A percentile compares a stretch with the other conserved stretches of the same genome.
phyloP scores from a whole-genome alignment of 192 early-diverging fungal species.

The Mortierella hygrophila region DNA sequence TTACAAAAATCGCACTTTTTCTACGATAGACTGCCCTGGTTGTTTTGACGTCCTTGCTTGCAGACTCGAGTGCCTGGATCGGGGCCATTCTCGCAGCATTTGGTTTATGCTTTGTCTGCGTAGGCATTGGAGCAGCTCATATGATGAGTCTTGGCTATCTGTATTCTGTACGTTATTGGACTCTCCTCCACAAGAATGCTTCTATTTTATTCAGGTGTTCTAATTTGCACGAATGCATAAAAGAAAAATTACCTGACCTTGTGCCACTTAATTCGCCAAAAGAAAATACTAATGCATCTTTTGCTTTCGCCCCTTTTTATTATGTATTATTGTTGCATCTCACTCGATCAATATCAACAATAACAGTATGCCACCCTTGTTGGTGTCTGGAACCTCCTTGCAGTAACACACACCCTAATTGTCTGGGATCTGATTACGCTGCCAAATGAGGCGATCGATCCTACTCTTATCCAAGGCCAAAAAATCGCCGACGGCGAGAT shows the following conservation, averaged over 20 bases:
- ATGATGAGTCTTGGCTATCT: constrained; percentile 44
- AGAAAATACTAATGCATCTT: background rate
- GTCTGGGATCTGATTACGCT: constrained; percentile 15
- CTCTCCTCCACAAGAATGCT: background rate
- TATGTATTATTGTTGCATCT: background rate
- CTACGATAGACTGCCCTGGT: constrained; percentile 20
- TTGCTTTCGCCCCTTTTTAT: background rate
- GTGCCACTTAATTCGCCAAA: background rate
- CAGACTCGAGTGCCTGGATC: constrained; percentile 40
- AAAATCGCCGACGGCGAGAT: constrained; percentile 11
- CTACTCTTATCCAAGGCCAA: constrained; percentile 24
- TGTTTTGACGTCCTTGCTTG: constrained; percentile 29
- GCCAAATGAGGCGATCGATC: constrained; percentile 19
- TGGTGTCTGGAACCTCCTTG: constrained; percentile 32
- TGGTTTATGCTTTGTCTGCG: constrained; percentile 30
- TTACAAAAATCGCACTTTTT: background rate
- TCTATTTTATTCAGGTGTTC: background rate
- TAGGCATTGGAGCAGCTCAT: constrained; percentile 45
- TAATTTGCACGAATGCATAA: background rate
- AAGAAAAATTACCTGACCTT: background rate
- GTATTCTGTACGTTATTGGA: constrained; percentile 28
- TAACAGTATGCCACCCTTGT: constrained; percentile 39
- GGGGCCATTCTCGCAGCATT: constrained; percentile 25
- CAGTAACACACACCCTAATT: constrained; percentile 24
- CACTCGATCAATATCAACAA: background rate